Evolutionary conservation across 2,329 filamentous ascomycete genomes (phyloP).

Genomic region (Calonectria pauciramosa): DNA sequence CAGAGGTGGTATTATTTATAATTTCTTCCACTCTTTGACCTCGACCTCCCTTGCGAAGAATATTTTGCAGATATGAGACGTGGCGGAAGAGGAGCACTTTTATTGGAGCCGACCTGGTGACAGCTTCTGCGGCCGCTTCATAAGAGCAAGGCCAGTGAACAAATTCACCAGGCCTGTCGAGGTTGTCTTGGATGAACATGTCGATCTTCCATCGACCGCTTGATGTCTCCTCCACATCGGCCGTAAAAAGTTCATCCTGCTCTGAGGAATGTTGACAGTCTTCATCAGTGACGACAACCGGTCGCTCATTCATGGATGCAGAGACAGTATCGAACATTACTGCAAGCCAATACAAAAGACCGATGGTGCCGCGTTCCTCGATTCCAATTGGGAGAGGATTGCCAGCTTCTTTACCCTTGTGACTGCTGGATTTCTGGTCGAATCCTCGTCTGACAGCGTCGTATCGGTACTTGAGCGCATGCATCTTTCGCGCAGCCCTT

Average conservation of each 20-base stretch:
- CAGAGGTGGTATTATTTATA: conserved; percentile 59
- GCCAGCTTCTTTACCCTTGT: conserved; percentile 5
- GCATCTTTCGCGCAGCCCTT: conserved; percentile 43
- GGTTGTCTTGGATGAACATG: conserved; percentile 44
- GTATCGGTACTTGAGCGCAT: conserved; percentile 43
- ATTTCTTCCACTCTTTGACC: conserved; percentile 60
- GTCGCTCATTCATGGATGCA: conserved; percentile 62
- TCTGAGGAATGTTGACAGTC: conserved; percentile 52
- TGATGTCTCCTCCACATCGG: conserved; percentile 1
- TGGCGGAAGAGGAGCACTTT: conserved; percentile 44
- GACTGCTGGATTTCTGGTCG: not conserved
- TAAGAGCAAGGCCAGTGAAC: conserved; percentile 67
- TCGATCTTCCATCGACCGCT: conserved; percentile 41
- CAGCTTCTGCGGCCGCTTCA: conserved; percentile 59
- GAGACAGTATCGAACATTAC: conserved; percentile 72
- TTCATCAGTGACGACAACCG: conserved; percentile 54
- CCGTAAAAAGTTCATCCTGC: conserved; percentile 20
- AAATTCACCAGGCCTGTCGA: conserved; percentile 33
- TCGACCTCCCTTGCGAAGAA: conserved; percentile 55
- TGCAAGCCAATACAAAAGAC: conserved; percentile 69
- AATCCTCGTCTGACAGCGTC: conserved; percentile 36
- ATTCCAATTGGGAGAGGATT: conserved; percentile 18
- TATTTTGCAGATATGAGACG: conserved; percentile 60
- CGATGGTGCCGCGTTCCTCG: conserved; percentile 59
- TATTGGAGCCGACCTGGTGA: conserved; percentile 66